phyloP scores from a whole-genome alignment of 495 filamentous ascomycete species.

The Penicillium pulvis region DNA sequence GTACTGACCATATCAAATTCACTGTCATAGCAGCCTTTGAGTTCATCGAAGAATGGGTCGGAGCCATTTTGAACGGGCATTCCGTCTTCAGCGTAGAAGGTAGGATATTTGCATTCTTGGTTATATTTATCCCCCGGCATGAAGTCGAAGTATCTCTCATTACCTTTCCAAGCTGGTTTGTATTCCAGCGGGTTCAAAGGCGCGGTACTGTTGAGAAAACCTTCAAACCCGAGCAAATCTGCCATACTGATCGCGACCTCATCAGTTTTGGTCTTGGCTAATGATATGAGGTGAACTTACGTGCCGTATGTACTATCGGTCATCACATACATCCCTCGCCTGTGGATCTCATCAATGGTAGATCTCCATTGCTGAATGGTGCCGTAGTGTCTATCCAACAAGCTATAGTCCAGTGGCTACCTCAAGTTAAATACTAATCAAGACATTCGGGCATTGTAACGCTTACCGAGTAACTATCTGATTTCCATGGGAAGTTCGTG shows the following conservation, averaged over 20 bases:
- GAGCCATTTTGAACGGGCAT: constrained; percentile 34
- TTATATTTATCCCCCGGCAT: constrained; percentile 56
- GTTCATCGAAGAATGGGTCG: constrained; percentile 34
- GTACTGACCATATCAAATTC: constrained; percentile 71
- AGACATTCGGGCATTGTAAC: constrained; percentile 56
- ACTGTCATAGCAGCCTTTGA: constrained; percentile 64
- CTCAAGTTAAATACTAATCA: no score
- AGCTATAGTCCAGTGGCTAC: constrained; percentile 61
- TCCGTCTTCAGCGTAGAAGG: constrained; percentile 67
- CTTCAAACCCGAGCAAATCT: constrained; percentile 68
- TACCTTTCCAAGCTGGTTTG: constrained; percentile 56
- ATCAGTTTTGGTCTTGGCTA: neutral
- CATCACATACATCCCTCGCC: constrained; percentile 69
- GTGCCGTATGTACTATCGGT: constrained; percentile 73
- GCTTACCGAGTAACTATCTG: constrained; percentile 65
- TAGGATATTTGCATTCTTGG: constrained; percentile 60
- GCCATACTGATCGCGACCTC: constrained; percentile 52
- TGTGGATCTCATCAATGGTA: constrained; percentile 64
- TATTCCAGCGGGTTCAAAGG: constrained; percentile 61
- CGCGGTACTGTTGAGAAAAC: constrained; percentile 62
- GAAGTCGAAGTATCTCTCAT: constrained; percentile 64
- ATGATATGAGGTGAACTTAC: constrained; percentile 37
- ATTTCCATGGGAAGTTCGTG: constrained; percentile 71
- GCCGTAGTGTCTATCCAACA: constrained; percentile 69
- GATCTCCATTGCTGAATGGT: constrained; percentile 62